Conservation (phyloP, 176 grass and related monocot species). For the Avena atlantica region DNA sequence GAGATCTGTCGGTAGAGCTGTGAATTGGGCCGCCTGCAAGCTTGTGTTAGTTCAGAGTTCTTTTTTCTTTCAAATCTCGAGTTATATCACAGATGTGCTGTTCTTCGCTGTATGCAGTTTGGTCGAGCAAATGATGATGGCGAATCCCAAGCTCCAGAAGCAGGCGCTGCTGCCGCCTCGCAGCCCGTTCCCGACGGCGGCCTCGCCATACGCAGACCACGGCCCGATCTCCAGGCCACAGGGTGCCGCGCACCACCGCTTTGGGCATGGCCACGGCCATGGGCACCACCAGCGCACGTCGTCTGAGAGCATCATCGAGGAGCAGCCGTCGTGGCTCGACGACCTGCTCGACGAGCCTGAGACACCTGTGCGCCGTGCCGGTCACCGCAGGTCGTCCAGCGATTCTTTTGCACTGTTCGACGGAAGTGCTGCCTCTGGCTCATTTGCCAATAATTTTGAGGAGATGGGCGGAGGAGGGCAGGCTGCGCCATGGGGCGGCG, state of each 20-base stretch:
- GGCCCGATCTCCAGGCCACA: constrained; percentile 62
- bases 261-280: constrained; percentile 45
- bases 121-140: constrained; percentile 50
- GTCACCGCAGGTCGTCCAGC: constrained; percentile 87
- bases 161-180: constrained; percentile 80
- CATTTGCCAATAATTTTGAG: constrained; percentile 50
- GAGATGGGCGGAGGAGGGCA: constrained; percentile 47
- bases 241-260: constrained; percentile 44
- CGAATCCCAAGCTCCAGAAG: constrained; percentile 56
- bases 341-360: constrained; percentile 91
- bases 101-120: constrained; percentile 37
- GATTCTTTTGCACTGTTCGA: constrained; percentile 85
- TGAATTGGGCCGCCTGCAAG: constrained; percentile 8
- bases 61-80: constrained; percentile 40
- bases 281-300: constrained; percentile 74
- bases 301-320: constrained; percentile 94
- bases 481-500: constrained; percentile 42
- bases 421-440: constrained; percentile 23
- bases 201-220: constrained; percentile 54
- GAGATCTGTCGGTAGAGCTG: constrained; percentile 33
- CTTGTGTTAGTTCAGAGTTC: background rate
- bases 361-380: constrained; percentile 55
- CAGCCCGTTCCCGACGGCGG: constrained; percentile 69
- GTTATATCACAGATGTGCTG: constrained; percentile 17
- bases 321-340: constrained; percentile 94